These are phyloP conservation scores for Trichoderma simmonsii DNA, from an alignment of 2,329 filamentous ascomycete species.

Conservation along the genomic window DNA sequence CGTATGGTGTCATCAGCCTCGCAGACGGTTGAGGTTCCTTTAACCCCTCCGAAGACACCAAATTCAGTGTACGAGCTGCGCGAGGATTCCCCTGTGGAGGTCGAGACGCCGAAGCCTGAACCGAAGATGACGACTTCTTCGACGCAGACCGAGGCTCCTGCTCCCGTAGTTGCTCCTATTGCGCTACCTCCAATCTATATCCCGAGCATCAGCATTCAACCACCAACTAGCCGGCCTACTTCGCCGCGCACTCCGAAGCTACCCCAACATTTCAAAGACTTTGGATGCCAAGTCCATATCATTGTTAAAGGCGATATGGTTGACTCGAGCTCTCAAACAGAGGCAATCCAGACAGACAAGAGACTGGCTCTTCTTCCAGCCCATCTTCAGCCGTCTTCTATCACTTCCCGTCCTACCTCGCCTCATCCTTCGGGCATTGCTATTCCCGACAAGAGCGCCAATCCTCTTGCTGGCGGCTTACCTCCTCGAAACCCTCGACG, in stretches of 20 bases:
- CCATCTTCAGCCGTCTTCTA: slow-evolving; percentile 75
- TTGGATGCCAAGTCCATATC: slow-evolving; percentile 71
- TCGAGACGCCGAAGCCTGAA: slow-evolving; percentile 23
- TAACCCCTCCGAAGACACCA: slow-evolving; percentile 65
- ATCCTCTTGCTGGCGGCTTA: slow-evolving; percentile 50
- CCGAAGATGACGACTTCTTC: slow-evolving; percentile 50
- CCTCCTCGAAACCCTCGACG: slow-evolving; percentile 60
- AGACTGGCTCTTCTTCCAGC: slow-evolving; percentile 70
- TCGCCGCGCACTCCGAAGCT: slow-evolving; percentile 72
- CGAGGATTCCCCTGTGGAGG: slow-evolving; percentile 39
- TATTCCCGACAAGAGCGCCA: slow-evolving; percentile 43
- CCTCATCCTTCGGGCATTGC: slow-evolving; percentile 40
- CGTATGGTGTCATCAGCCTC: slow-evolving; percentile 57
- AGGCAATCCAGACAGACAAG: slow-evolving; percentile 82
- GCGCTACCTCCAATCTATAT: slow-evolving; percentile 53
- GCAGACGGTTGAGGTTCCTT: slow-evolving; percentile 33
- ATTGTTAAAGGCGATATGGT: slow-evolving; percentile 24
- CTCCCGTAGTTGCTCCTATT: slow-evolving; percentile 27
- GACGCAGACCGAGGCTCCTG: slow-evolving; percentile 55
- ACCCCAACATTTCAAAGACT: slow-evolving; percentile 78
- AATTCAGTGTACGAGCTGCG: slow-evolving; percentile 45
- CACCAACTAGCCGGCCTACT: slow-evolving; percentile 77
- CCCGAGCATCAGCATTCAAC: slow-evolving; percentile 87
- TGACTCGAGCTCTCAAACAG: slow-evolving; percentile 68
- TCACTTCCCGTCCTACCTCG: slow-evolving; percentile 60